A percentile compares a stretch with the other conserved stretches of the same genome.
phyloP scores from a whole-genome alignment of 257 asterid genomes.

The Perilla frutescens region DNA sequence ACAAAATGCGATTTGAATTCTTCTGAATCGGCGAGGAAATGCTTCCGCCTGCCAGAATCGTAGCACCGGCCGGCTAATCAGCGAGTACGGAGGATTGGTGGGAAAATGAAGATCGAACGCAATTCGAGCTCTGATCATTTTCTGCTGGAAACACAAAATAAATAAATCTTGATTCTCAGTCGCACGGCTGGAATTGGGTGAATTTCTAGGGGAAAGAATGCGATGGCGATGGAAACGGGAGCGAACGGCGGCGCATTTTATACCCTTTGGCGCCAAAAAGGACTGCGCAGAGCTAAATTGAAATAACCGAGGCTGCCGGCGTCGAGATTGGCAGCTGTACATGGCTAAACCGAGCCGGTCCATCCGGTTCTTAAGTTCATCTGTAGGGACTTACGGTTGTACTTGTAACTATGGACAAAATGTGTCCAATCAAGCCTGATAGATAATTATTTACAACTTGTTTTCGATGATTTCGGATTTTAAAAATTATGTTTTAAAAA shows the following conservation, averaged over 20 bases:
- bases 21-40: constrained; percentile 27
- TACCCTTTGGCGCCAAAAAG: constrained; percentile 37
- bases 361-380: no score
- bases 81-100: constrained; percentile 5
- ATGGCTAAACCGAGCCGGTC: neutral
- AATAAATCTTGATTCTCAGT: neutral
- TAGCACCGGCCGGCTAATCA: constrained; percentile 23
- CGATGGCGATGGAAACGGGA: neutral
- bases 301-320: constrained; percentile 34
- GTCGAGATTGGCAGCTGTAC: neutral
- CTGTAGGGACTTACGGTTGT: no score
- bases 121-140: constrained; percentile 37
- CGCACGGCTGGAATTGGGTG: neutral
- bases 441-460: no score
- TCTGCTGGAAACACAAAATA: neutral
- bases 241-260: constrained; percentile 21
- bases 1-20: constrained; percentile 29
- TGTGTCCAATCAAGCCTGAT: no score
- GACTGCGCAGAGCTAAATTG: constrained; percentile 20
- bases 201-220: neutral
- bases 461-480: no score
- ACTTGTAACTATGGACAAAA: no score
- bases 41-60: constrained; percentile 27
- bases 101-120: constrained; percentile 26
- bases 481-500: no score